Evolutionary conservation across 495 filamentous ascomycete genomes (phyloP), one percentile per base, ranked within the genome.

Genomic region (Cercophora newfieldiana): DNA sequence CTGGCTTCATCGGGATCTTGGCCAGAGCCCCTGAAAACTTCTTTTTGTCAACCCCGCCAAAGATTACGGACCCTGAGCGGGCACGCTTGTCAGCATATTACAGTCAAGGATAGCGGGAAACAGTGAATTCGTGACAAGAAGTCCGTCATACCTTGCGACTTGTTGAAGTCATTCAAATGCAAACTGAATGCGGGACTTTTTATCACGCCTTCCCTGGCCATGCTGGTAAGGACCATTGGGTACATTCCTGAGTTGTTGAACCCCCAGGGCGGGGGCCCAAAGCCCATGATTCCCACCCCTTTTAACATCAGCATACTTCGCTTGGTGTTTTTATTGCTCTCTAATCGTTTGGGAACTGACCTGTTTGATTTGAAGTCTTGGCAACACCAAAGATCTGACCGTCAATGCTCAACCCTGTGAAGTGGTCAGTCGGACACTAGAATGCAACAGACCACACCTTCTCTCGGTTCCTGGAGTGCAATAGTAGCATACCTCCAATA

Each of bases 11-110:
- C 18, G 74, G 73, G 8, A 79, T 68, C 54, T 73, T 77, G 50
- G 64, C 72, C 1, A 94, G 80, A 3, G 77, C 53, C 24, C 90
- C 91, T 12, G 77, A 75, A 70, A 86, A 94, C 68, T 91, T 92
- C 50, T 81, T 86, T 1, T 86, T 90, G 69, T 94, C 86, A 28
- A 94, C 87, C 24, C 91, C 91, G 16, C 91, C 91, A 67, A 94
- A 94, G 21, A 92, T 80, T 63, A 94, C 87, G 26, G 86, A 84
- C 53, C 91, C 91, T 7, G 85, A 87, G 33, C n/a, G n/a, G n/a
- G n/a, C n/a, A n/a, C n/a, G n/a, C n/a, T n/a, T n/a, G n/a, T n/a
- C n/a, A n/a, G n/a, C n/a, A n/a, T n/a, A n/a, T n/a, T n/a, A n/a
- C n/a, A n/a, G n/a, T n/a, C n/a, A n/a, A n/a, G n/a, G n/a, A n/a